Conservation (phyloP, 331 rosid genomes). For the Cydonia oblonga region DNA sequence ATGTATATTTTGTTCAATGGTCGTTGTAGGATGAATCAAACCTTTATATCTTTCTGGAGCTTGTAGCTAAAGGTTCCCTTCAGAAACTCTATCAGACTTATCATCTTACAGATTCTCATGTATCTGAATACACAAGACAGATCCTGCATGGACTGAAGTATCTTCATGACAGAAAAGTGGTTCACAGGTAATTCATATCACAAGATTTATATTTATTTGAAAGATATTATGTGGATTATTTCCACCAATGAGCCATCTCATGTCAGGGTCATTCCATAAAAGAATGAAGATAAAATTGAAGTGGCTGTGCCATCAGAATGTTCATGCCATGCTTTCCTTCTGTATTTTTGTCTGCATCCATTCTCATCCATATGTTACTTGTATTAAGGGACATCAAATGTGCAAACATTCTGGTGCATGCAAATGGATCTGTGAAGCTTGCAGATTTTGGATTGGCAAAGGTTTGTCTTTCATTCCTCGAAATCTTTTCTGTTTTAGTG, state of each 20-base stretch:
- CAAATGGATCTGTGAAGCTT: conserved; percentile 88
- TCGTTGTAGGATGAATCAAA: conserved; percentile 50
- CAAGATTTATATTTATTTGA: conserved; percentile 2
- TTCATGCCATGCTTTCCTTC: neutral
- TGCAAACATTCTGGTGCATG: conserved; percentile 88
- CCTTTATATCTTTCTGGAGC: conserved; percentile 33
- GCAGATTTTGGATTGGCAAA: conserved; percentile 98
- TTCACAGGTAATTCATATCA: conserved; percentile 67
- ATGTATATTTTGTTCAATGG: neutral
- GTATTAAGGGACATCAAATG: conserved; percentile 80
- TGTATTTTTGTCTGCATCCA: neutral
- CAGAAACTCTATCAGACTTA: conserved; percentile 46
- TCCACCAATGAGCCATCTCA: neutral
- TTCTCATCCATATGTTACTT: neutral
- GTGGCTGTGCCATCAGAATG: neutral
- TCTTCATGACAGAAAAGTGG: conserved; percentile 74
- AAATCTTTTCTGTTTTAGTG: neutral
- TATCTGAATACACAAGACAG: conserved; percentile 80
- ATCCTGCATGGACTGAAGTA: conserved; percentile 84
- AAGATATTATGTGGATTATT: neutral
- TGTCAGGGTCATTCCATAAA: neutral
- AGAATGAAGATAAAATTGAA: neutral
- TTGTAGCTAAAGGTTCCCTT: conserved; percentile 91
- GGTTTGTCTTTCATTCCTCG: conserved; percentile 32
- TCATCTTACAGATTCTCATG: conserved; percentile 67